Conservation (phyloP, 306 rosid genomes). For the Trifolium fragiferum region DNA sequence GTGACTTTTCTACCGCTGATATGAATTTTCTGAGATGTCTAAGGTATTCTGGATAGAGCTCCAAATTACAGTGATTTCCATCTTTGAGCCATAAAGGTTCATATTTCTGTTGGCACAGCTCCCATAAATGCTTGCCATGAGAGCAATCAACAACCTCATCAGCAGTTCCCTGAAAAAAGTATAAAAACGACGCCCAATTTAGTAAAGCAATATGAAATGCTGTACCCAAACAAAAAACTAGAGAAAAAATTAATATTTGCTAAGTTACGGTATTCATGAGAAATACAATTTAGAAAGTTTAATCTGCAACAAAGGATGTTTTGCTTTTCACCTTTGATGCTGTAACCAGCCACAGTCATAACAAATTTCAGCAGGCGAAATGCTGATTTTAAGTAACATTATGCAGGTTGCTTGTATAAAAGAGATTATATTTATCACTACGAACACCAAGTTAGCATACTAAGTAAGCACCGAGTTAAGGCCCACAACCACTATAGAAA, state of each 20-base stretch:
- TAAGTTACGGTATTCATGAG: slow-evolving; percentile 18
- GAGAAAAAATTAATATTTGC: slow-evolving; percentile 1
- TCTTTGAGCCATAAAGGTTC: slow-evolving; percentile 92
- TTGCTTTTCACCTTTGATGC: slow-evolving; percentile 1
- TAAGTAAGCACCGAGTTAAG: slow-evolving; percentile 1
- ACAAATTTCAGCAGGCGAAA: slow-evolving; percentile 17
- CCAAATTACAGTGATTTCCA: slow-evolving; percentile 93
- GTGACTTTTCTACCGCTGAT: slow-evolving; percentile 61
- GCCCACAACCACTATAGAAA: not conserved
- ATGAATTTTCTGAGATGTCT: slow-evolving; percentile 78
- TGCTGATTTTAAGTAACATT: slow-evolving; percentile 12
- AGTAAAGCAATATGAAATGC: slow-evolving; percentile 33
- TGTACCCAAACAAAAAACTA: not conserved
- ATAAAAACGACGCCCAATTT: slow-evolving; percentile 11
- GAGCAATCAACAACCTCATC: slow-evolving; percentile 92
- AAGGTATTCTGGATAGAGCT: slow-evolving; percentile 74
- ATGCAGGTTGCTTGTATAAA: not conserved
- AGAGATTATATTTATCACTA: slow-evolving; percentile 25
- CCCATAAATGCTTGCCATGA: slow-evolving; percentile 89
- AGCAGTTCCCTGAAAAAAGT: slow-evolving; percentile 69
- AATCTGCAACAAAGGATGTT: slow-evolving; percentile 11
- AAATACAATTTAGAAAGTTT: not conserved
- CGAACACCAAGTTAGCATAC: slow-evolving; percentile 1
- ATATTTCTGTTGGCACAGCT: slow-evolving; percentile 83
- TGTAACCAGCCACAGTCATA: slow-evolving; percentile 7